Evolutionary conservation across 768 basidiomycete species (phyloP).

Genomic region (Candolleomyces efflorescens): DNA sequence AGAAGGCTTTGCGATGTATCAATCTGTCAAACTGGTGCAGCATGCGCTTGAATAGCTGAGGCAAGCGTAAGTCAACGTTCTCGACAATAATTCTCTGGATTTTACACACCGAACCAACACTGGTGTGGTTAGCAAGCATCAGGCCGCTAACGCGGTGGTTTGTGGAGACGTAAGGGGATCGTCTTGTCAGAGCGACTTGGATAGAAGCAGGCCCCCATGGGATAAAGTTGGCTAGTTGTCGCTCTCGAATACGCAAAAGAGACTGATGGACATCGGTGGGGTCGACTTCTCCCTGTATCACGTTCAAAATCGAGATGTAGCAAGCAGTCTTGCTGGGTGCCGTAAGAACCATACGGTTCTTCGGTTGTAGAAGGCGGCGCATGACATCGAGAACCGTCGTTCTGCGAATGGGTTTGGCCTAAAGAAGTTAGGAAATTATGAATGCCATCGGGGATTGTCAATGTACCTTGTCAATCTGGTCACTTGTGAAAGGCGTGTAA

Average conservation of each 20-base stretch:
- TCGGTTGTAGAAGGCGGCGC: slow-evolving; percentile 95
- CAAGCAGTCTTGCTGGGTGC: slow-evolving; percentile 89
- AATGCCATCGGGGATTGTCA: neutral
- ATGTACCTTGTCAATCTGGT: slow-evolving; percentile 89
- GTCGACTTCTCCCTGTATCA: slow-evolving; percentile 98
- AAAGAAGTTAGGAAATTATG: neutral
- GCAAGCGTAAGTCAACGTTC: neutral
- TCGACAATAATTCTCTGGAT: slow-evolving; percentile 2
- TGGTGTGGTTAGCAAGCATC: slow-evolving; percentile 99
- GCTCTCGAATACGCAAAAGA: slow-evolving; percentile 91
- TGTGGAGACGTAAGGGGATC: slow-evolving; percentile 82
- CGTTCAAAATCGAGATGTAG: slow-evolving; percentile 97
- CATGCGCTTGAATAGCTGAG: slow-evolving; percentile 91
- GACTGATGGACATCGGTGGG: slow-evolving; percentile 99
- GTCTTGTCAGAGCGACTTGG: slow-evolving; percentile 92
- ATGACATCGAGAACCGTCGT: slow-evolving; percentile 98
- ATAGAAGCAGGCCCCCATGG: slow-evolving; percentile 99
- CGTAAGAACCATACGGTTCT: slow-evolving; percentile 97
- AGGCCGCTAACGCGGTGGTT: slow-evolving; percentile 95
- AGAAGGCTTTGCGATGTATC: slow-evolving; percentile 84
- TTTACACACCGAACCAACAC: slow-evolving; percentile 83
- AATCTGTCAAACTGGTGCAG: slow-evolving; percentile 91
- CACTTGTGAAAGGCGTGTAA: slow-evolving; percentile 97
- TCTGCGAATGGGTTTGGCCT: slow-evolving; percentile 94
- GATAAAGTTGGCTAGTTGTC: slow-evolving; percentile 95